Base-by-base conservation (phyloP, 495 filamentous ascomycete genomes). In the Annulohypoxylon stygium region DNA sequence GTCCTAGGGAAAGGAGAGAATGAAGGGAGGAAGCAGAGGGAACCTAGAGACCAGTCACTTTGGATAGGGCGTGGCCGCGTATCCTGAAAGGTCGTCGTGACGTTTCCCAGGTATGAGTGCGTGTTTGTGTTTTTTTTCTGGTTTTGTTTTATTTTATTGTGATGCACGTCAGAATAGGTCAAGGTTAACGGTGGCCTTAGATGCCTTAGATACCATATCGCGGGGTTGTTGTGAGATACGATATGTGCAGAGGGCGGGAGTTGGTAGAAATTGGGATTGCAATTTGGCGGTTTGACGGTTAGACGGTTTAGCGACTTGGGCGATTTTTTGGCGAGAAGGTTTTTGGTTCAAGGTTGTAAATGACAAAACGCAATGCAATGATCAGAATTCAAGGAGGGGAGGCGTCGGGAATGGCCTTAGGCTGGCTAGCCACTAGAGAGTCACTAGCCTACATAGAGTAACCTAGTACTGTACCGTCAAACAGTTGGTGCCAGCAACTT, bases 371-470 rank as follows among this genome's bases (percentile, higher is more conserved):
- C 37, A 26, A 39, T 36, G 18, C 37, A 26, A 60, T 60, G 57
- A 7, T 60, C 20, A 60, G 37, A 26, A 41, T 60, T 60, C 57
- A 60, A 60, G 36, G 57, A 60, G 57, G 57, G 57, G 57, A 60
- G 36, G 36, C 57, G 37, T 41, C 57, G 57, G 54, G 26, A 60
- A 12, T 43, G 57, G 57, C 53, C 53, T 37, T 11, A 30, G 30
- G 43, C 43, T 20, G 14, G 18, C 43, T 48, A 48, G 16, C 26
- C 39, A 12, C 39, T 43, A 43, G 39, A 43, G 11, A 43, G 39
- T 43, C 39, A 43, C 39, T 43, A 43, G 55, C 34, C 39, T 12
- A 34, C 20, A 23, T 23, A 23, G 20, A 23, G 20, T 23, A 23
- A 23, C 20, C 20, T 23, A 23, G 20, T 23, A 23, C 20, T 23